These are phyloP conservation scores for Aureobasidium melanogenum DNA, from an alignment of 2,329 filamentous ascomycete genomes.

Conservation along the genomic window DNA sequence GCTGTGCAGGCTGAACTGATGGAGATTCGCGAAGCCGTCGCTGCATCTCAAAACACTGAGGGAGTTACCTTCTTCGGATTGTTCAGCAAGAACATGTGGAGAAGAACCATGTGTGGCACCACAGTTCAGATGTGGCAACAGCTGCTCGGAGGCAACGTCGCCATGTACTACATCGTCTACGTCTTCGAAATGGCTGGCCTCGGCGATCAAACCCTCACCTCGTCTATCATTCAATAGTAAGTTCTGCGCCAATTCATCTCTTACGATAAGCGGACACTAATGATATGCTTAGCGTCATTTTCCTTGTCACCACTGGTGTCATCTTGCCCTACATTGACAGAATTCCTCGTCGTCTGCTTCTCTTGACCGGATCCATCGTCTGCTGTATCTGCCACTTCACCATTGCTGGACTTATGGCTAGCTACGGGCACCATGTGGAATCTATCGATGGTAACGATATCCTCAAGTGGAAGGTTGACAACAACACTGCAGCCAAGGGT, in stretches of 20 bases:
- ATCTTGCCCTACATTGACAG: conserved; percentile 33
- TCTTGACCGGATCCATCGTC: conserved; percentile 32
- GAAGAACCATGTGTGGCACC: conserved; percentile 46
- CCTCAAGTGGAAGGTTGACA: conserved; percentile 43
- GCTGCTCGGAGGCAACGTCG: conserved; percentile 28
- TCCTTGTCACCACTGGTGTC: conserved; percentile 31
- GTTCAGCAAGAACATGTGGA: conserved; percentile 47
- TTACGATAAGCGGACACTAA: not conserved
- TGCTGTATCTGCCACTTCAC: conserved; percentile 40
- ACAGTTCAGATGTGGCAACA: conserved; percentile 51
- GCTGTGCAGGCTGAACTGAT: conserved; percentile 39
- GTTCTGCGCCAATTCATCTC: not conserved
- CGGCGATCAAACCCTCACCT: conserved; percentile 39
- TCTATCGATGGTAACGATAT: conserved; percentile 39
- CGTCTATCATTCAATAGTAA: conserved; percentile 30
- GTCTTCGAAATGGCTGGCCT: conserved; percentile 53
- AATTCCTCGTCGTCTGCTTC: conserved; percentile 29
- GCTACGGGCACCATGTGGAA: conserved; percentile 32
- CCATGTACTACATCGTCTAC: conserved; percentile 46
- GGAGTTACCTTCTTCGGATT: conserved; percentile 33
- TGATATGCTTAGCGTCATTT: conserved; percentile 22
- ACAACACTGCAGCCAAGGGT: conserved; percentile 42
- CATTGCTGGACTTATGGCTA: conserved; percentile 37
- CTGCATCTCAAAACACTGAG: conserved; percentile 30
- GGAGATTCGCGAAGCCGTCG: conserved; percentile 33